phyloP scores from a whole-genome alignment of 179 eudicot species.

The Beta lomatogona region DNA sequence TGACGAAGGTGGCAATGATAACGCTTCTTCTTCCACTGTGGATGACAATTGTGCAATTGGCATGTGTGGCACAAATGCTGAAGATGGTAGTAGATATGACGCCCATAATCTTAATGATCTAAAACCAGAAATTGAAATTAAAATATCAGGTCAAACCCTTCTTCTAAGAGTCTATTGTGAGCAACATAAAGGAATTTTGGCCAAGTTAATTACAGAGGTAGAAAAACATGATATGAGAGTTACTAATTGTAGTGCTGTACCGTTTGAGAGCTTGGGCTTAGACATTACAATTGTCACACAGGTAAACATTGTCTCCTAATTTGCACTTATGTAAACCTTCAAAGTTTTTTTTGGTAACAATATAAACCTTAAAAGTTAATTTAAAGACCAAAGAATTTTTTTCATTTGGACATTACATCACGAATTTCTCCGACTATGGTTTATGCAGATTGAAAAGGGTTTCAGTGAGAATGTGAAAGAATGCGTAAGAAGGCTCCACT shows the following conservation, averaged over 20 bases:
- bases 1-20: too few species aligned
- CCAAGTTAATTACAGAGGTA: conserved; percentile 4
- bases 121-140: conserved; percentile 12
- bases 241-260: not conserved
- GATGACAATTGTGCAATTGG: too few species aligned
- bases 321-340: too few species aligned
- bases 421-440: not conserved
- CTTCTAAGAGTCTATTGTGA: conserved; percentile 10
- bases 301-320: not conserved
- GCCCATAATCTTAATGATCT: not conserved
- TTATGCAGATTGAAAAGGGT: not conserved
- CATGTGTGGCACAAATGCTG: too few species aligned
- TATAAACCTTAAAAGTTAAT: too few species aligned
- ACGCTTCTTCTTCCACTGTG: too few species aligned
- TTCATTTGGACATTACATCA: not conserved
- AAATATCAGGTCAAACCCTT: not conserved
- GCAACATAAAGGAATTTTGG: conserved; percentile 9
- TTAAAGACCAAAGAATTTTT: too few species aligned
- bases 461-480: not conserved
- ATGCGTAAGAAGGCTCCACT: not conserved
- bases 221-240: conserved; percentile 2
- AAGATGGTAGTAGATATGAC: too few species aligned
- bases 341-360: too few species aligned
- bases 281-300: conserved; percentile 17
- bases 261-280: conserved; percentile 8